Percentiles rank a stretch among this genome's conserved stretches.
phyloP scores from a whole-genome alignment of 768 basidiomycete species.

The Termitomyces sp. region DNA sequence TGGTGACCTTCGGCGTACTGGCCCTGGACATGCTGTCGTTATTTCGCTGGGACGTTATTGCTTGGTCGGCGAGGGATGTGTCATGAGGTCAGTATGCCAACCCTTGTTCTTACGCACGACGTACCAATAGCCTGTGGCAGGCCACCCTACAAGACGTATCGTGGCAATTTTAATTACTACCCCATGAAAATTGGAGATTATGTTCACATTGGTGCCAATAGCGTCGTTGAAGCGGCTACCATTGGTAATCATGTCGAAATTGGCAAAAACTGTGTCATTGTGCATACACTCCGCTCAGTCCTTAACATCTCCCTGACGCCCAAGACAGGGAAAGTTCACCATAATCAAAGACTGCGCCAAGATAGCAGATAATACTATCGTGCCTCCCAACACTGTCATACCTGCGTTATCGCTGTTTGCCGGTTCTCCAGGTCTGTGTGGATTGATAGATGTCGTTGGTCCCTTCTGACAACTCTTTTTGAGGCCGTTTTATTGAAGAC shows the following conservation, averaged over 20 bases:
- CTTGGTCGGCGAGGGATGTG: slow-evolving; percentile 81
- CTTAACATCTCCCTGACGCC: background rate
- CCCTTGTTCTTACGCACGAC: background rate
- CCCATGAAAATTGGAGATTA: slow-evolving; percentile 97
- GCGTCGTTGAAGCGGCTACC: slow-evolving; percentile 89
- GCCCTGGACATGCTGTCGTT: slow-evolving; percentile 89
- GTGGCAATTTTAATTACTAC: slow-evolving; percentile 93
- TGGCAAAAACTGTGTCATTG: slow-evolving; percentile 93
- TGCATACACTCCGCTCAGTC: slow-evolving; percentile 30
- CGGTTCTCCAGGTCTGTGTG: slow-evolving; percentile 78
- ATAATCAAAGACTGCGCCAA: slow-evolving; percentile 95
- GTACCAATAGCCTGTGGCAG: slow-evolving; percentile 25
- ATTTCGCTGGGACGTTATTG: slow-evolving; percentile 94
- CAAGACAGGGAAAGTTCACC: slow-evolving; percentile 82
- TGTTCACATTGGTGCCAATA: slow-evolving; percentile 88
- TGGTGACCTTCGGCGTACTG: slow-evolving; percentile 86
- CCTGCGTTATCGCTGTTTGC: slow-evolving; percentile 82
- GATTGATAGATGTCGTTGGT: background rate
- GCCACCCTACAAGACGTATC: slow-evolving; percentile 86
- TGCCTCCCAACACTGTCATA: slow-evolving; percentile 90
- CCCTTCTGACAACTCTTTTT: background rate
- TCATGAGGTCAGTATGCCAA: slow-evolving; percentile 61
- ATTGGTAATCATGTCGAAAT: slow-evolving; percentile 95
- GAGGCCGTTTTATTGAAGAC: slow-evolving; percentile 78
- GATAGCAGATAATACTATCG: slow-evolving; percentile 83